A percentile compares a stretch with the other conserved stretches of the same genome.
phyloP scores from a whole-genome alignment of 768 basidiomycete species.

The Hygrocybe punicea region DNA sequence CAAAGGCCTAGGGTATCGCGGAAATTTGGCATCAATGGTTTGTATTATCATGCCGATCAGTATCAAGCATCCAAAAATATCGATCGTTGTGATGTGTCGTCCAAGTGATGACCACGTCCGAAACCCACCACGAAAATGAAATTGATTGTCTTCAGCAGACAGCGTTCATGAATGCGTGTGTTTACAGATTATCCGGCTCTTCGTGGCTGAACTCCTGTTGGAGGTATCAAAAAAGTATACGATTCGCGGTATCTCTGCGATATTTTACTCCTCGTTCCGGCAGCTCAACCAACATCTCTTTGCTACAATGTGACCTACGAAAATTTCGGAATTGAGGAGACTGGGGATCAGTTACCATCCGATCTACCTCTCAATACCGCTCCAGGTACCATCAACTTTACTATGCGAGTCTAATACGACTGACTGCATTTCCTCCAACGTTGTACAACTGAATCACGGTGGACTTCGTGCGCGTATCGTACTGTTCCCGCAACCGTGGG shows the following conservation, averaged over 20 bases:
- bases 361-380: too few relatives aligned
- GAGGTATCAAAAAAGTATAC: not conserved
- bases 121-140: not conserved
- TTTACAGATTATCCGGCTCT: too few relatives aligned
- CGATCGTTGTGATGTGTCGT: not conserved
- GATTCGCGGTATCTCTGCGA: not conserved
- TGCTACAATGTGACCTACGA: not conserved
- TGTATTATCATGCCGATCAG: not conserved
- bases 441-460: too few relatives aligned
- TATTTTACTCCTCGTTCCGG: not conserved
- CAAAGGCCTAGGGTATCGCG: not conserved
- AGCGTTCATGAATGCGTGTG: not conserved
- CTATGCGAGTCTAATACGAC: too few relatives aligned
- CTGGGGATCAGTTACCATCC: not conserved
- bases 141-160: not conserved
- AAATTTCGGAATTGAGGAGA: not conserved
- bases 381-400: too few relatives aligned
- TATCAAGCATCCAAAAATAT: not conserved
- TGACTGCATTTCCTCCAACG: too few relatives aligned
- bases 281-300: not conserved
- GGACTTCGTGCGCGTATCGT: too few relatives aligned
- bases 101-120: not conserved
- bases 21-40: not conserved
- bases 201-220: not conserved
- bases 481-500: too few relatives aligned